phyloP scores from a whole-genome alignment of 345 rosid genomes.

The Schrenkiella parvula region DNA sequence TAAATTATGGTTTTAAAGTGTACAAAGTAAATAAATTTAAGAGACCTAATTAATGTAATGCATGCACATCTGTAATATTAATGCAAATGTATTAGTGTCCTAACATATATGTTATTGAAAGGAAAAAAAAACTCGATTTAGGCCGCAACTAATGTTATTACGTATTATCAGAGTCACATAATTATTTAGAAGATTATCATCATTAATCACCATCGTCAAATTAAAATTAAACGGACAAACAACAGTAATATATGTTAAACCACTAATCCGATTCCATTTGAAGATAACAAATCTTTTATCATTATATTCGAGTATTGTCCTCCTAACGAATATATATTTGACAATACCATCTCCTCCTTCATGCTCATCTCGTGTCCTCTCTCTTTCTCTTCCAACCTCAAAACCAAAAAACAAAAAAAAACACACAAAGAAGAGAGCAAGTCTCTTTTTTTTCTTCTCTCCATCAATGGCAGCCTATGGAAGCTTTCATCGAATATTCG shows the following conservation, averaged over 20 bases:
- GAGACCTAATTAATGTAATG: neutral
- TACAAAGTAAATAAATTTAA: neutral
- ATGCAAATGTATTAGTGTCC: no score
- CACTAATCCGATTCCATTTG: neutral
- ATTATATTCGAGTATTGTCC: neutral
- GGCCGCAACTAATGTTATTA: neutral
- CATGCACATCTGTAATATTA: neutral
- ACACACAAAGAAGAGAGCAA: neutral
- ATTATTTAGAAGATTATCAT: constrained; percentile 7
- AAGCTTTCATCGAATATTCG: constrained; percentile 68
- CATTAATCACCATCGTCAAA: constrained; percentile 10
- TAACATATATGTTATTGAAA: neutral
- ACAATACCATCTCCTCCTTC: constrained; percentile 28
- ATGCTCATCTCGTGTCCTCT: constrained; percentile 32
- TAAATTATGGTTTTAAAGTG: neutral
- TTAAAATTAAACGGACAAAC: neutral
- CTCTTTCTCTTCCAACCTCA: constrained; percentile 11
- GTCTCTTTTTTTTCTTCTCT: constrained; percentile 6
- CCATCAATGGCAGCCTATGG: constrained; percentile 65
- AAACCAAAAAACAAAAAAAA: neutral
- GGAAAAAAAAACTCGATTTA: neutral
- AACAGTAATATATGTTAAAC: neutral
- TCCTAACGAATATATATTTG: constrained; percentile 23
- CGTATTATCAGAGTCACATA: neutral
- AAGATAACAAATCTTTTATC: neutral